Base-by-base conservation (phyloP, 164 flowering plant genomes). In the Pachysandra terminalis region DNA sequence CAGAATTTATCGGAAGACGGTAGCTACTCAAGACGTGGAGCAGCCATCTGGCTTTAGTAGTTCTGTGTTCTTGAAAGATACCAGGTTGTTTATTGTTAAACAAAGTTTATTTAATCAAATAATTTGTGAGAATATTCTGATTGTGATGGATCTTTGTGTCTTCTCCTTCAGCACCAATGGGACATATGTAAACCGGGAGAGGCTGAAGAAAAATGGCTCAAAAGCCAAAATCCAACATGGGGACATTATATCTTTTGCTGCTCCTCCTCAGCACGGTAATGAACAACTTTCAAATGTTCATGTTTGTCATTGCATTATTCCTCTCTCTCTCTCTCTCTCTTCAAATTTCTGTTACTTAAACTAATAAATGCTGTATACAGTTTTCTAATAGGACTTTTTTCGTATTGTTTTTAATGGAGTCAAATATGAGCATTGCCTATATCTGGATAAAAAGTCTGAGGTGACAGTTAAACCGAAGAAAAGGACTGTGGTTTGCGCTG, bases 121-220 rank as follows among this genome's bases (percentile, higher is more conserved):
- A 23, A 41, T 67, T 57, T 32, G 21, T 55, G 26, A 28, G 22
- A 54, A 25, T 19, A 37, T 45, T 71, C 51, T 78, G 51, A 71
- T 53, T 51, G 5, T 19, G 16, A 57, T 70, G 56, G 0, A 24
- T 26, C 64, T 74, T 69, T 7, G 37, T 32, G 3, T 32, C 7
- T 7, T 7, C 37, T 7, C 7, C 59, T 81, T 80, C 86, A 95
- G 99, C 81, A 90, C 97, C 40, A 95, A 95, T 79, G 99, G 99
- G 28, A 92, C 99, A 19, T 95, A 73, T 76, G 69, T 87, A 25
- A 95, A 95, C 71, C 85, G 96, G 93, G 83, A 82, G 71, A 89
- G 66, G 82, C 73, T 90, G 79, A 86, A 52, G 61, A 93, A 84
- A 77, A 77, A 68, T 70, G 71, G 77, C 61, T 58, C 88, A 32